Percentiles rank a stretch among this genome's conserved stretches.
These are phyloP conservation scores for Fomitopsis betulina DNA, from an alignment of 1,284 basidiomycete genomes.

Conservation along the genomic window DNA sequence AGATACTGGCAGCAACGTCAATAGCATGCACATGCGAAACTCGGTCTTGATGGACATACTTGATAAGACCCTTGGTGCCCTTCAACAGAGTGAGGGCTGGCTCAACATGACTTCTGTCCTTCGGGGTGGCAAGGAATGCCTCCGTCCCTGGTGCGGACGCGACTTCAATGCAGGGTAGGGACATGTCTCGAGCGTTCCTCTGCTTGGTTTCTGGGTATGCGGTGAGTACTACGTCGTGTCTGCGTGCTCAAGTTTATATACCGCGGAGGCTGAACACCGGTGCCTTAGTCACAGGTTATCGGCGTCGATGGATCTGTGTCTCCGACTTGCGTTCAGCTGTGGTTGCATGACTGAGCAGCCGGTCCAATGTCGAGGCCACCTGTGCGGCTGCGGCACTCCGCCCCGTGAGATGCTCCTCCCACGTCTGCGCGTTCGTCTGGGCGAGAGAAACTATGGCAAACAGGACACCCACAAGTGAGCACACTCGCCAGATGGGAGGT, in stretches of 20 bases:
- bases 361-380: not conserved
- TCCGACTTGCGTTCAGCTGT: not conserved
- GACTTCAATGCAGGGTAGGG: constrained; percentile 15
- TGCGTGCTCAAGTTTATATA: not conserved
- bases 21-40: not conserved
- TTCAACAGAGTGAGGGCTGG: constrained; percentile 12
- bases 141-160: constrained; percentile 5
- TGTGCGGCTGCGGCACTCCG: not conserved
- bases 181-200: too few species aligned
- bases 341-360: not conserved
- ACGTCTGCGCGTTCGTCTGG: not conserved
- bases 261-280: not conserved
- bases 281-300: not conserved
- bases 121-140: constrained; percentile 8
- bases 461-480: too few species aligned
- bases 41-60: constrained; percentile 1
- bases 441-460: too few species aligned
- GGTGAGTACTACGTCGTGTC: not conserved
- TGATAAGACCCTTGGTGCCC: constrained; percentile 13
- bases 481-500: not conserved
- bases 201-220: not conserved
- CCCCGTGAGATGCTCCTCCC: not conserved
- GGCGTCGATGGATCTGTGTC: not conserved
- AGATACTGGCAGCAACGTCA: constrained; percentile 5
- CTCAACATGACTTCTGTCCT: constrained; percentile 4